Base-by-base conservation (phyloP, 768 basidiomycete species). In the Clitopilus hobsonii region DNA sequence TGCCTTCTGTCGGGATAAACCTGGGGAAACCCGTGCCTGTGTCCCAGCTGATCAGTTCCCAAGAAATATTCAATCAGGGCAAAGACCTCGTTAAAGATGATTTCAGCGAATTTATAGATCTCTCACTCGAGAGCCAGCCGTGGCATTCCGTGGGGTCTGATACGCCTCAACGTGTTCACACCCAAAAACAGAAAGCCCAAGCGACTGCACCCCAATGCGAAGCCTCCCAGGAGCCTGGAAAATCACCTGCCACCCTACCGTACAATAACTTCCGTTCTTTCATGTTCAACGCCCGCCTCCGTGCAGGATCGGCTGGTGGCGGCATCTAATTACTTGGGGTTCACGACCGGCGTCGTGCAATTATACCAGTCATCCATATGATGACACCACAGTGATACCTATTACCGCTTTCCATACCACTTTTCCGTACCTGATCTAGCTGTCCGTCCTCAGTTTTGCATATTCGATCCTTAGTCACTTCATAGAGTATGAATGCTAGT, bases 301-400 rank as follows among this genome's bases (percentile, higher is more conserved):
- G 67, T 53, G 62, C 65, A 24, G 48, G 61, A 30, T 68, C 66
- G 38, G 66, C 66, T 52, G 58, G 63, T 13, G 67, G 65, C 45
- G 64, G 65, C 20, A 41, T 41, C 18, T 41, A 20, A 41, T 41
- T 41, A 8, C 38, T 10, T 10, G 6, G 6, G 10, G 38, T 7
- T 18, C n/a, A 7, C 38, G 6, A 6, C 18, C 18, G 18, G 38
- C 18, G n/a, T 41, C 38, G 10, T 41, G 6, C 38, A 41, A 41
- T 41, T 10, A 8, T 10, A 47, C 7, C 45, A 47, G 7, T 6
- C 45, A 18, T 10, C 18, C 36, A n/a, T 38, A 11, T n/a, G n/a
- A 38, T n/a, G 36, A n/a, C 36, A 38, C n/a, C n/a, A n/a, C 29
- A 30, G 29, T 6, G 29, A 30, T 30, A 30, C 29, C 29, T 30